A percentile compares a stretch with the other conserved stretches of the same genome.
Conservation (phyloP, 2,329 filamentous ascomycete genomes). For the Myriosclerotinia duriaeana region DNA sequence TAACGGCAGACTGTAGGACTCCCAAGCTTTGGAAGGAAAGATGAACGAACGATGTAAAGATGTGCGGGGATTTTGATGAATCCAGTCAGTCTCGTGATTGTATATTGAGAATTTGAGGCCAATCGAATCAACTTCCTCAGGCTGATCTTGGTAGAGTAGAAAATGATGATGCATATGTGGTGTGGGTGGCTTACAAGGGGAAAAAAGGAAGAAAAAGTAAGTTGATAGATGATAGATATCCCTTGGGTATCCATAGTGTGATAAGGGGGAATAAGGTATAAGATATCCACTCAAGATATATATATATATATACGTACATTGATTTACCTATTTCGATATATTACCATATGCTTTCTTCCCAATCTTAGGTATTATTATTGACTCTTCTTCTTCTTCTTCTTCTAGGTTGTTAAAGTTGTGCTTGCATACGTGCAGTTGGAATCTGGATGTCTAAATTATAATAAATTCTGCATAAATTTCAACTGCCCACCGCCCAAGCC, state of each 20-base stretch:
- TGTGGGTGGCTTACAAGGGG: neutral
- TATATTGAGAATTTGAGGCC: neutral
- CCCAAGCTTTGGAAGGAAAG: constrained; percentile 1
- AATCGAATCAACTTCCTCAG: constrained; percentile 5
- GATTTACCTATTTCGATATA: too few species aligned
- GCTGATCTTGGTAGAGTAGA: constrained; percentile 20
- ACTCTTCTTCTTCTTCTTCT: too few species aligned
- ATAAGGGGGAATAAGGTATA: neutral
- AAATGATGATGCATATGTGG: neutral
- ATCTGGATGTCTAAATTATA: too few species aligned
- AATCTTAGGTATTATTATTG: too few species aligned
- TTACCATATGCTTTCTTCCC: too few species aligned
- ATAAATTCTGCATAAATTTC: too few species aligned
- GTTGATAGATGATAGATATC: neutral
- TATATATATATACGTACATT: constrained; percentile 9
- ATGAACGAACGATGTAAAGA: neutral
- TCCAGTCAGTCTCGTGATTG: constrained; percentile 22
- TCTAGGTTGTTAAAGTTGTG: too few species aligned
- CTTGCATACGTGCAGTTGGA: too few species aligned
- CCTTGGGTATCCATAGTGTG: neutral
- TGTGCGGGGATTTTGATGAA: constrained; percentile 17
- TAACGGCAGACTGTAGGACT: constrained; percentile 2
- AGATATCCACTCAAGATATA: neutral
- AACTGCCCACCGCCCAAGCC: too few species aligned
- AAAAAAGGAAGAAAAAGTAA: neutral